Evolutionary conservation across 1,284 basidiomycete species (phyloP).

Genomic region (Chalciporus sp.): DNA sequence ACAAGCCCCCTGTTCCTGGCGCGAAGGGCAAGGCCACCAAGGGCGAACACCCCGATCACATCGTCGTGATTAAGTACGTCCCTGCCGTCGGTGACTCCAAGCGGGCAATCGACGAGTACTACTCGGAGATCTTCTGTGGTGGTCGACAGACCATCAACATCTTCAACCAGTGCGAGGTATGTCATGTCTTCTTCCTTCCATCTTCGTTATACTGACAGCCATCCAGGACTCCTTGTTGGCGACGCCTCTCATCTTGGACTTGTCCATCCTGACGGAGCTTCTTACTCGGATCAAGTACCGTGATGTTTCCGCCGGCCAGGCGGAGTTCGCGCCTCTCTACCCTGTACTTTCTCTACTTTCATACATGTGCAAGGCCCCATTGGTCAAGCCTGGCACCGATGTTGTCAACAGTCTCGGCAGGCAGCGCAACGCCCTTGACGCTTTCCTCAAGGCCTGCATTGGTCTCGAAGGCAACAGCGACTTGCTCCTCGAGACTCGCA

Average conservation of each 20-base stretch:
- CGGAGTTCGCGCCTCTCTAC: constrained; percentile 82
- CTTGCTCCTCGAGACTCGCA: constrained; percentile 82
- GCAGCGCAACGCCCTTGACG: constrained; percentile 93
- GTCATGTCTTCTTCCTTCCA: constrained; percentile 21
- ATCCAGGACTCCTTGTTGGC: constrained; percentile 89
- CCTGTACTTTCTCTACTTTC: constrained; percentile 86
- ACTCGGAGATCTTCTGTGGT: constrained; percentile 89
- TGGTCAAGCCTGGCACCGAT: constrained; percentile 94
- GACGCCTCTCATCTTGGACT: constrained; percentile 93
- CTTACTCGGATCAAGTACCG: constrained; percentile 93
- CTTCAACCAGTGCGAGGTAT: constrained; percentile 93
- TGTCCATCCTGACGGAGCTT: constrained; percentile 92
- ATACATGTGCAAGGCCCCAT: constrained; percentile 97
- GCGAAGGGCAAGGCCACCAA: constrained; percentile 71
- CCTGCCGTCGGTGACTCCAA: constrained; percentile 96
- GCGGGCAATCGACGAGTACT: constrained; percentile 98
- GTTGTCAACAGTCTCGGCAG: constrained; percentile 95
- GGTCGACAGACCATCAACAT: constrained; percentile 87
- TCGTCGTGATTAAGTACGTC: constrained; percentile 95
- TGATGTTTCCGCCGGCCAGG: constrained; percentile 43
- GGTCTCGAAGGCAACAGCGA: constrained; percentile 84
- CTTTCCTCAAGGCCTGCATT: constrained; percentile 91
- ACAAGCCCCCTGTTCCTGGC: constrained; percentile 72
- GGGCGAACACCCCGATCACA: constrained; percentile 96
- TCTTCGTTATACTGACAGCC: constrained; percentile 13